Base-by-base conservation (phyloP, 257 asterid species). In the Voacanga thouarsii region DNA sequence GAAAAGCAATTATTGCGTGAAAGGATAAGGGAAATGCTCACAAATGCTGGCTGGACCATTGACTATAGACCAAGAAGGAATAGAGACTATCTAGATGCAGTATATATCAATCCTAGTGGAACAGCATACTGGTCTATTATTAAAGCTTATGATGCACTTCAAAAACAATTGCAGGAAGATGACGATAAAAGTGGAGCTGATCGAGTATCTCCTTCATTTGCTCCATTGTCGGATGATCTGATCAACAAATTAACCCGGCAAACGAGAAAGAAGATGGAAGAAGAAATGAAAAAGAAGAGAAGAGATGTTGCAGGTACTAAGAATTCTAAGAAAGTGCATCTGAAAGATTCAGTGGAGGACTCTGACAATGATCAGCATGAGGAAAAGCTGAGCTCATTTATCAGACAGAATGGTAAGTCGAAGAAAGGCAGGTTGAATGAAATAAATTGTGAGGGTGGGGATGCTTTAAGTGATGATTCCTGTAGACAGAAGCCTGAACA, bases 51-150 rank as follows among this genome's bases (percentile, higher is more conserved):
- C 26, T 96, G 99, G 99, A 87, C 87, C 41, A 93, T 96, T 80
- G 99, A 96, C 84, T 91, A 93, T 79, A 89, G 99, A 75, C 99
- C 98, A n/a, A 89, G 99, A 86, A 85, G 89, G 82, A 92, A 92
- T 83, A 86, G 98, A 81, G 99, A 96, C 78, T 96, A 96, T 87
- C 89, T 89, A 67, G 99, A 96, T 88, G 96, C 98, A 56, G 99
- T 96, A 66, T 96, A 96, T 76, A 94, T 93, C 69, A 90, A 85
- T 74, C 97, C 97, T 23, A 79, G 70, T 77, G 99, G 99, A 87
- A 96, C 98, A 33, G 97, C 97, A 30, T 93, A 92, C 83, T 96
- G 99, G 99, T 96, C 99, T 16, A 93, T 96, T 74, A 89, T 92
- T 61, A 92, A 93, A 90, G 99, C 99, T 47, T 93, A 96, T 74